phyloP scores from a whole-genome alignment of 1,284 basidiomycete species.

The Crocinoboletus sp. region DNA sequence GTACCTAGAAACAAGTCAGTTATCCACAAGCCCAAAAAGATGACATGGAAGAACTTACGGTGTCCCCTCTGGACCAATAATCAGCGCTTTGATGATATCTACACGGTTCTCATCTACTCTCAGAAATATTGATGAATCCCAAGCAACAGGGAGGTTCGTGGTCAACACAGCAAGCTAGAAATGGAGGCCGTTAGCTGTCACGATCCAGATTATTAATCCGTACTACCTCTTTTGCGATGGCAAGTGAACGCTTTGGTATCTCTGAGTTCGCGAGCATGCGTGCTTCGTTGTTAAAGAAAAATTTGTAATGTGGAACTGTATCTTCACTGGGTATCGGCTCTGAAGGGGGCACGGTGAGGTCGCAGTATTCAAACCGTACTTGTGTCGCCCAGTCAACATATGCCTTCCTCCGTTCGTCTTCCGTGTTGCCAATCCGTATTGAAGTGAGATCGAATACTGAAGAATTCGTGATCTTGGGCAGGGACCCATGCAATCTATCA shows the following conservation, averaged over 20 bases:
- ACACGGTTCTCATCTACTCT: slow-evolving; percentile 84
- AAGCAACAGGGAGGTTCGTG: slow-evolving; percentile 83
- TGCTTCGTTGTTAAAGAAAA: slow-evolving; percentile 74
- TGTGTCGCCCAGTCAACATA: slow-evolving; percentile 82
- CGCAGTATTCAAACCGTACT: slow-evolving; percentile 84
- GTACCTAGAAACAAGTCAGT: slow-evolving; percentile 44
- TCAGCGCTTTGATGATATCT: slow-evolving; percentile 86
- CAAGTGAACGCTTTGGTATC: slow-evolving; percentile 82
- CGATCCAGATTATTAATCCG: slow-evolving; percentile 7
- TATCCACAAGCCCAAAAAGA: neutral
- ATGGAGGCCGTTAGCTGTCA: slow-evolving; percentile 1
- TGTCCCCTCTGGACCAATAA: slow-evolving; percentile 88
- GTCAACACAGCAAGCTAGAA: slow-evolving; percentile 81
- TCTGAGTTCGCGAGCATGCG: slow-evolving; percentile 73
- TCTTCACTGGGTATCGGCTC: slow-evolving; percentile 34
- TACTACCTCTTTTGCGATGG: slow-evolving; percentile 87
- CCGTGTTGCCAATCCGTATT: slow-evolving; percentile 51
- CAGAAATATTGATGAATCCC: slow-evolving; percentile 88
- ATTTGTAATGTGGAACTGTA: slow-evolving; percentile 67
- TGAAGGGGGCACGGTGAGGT: slow-evolving; percentile 52
- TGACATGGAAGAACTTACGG: slow-evolving; percentile 55
- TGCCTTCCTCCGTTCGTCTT: slow-evolving; percentile 61
- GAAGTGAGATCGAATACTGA: slow-evolving; percentile 36
- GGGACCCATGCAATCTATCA: slow-evolving; percentile 63
- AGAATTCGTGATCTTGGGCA: slow-evolving; percentile 65